Evolutionary conservation across 139 green algal species (phyloP).

Genomic region (Picochlorum sp.): DNA sequence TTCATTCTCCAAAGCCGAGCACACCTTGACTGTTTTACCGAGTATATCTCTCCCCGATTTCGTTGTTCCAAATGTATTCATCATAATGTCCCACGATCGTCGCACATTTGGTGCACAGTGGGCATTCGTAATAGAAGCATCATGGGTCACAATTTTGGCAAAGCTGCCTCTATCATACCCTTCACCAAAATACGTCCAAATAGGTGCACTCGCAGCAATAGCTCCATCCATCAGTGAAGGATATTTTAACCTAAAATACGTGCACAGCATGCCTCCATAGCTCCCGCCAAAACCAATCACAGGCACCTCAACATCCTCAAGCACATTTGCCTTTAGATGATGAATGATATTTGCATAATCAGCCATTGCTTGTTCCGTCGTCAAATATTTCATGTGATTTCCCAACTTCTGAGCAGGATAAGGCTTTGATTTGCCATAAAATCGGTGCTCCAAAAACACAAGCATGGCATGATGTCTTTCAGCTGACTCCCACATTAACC

Average conservation of each 20-base stretch:
- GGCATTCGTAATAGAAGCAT: conserved; percentile 30
- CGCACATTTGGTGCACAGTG: conserved; percentile 17
- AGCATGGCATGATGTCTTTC: conserved; percentile 29
- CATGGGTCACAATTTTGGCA: conserved; percentile 39
- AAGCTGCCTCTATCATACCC: conserved; percentile 33
- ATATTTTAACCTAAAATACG: conserved; percentile 67
- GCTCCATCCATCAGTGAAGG: conserved; percentile 64
- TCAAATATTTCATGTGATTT: conserved; percentile 43
- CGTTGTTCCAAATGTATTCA: conserved; percentile 13
- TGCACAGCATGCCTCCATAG: conserved; percentile 69
- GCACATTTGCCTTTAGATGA: conserved; percentile 30
- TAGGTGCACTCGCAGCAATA: conserved; percentile 84
- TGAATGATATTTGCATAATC: conserved; percentile 62
- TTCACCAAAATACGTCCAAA: conserved; percentile 74
- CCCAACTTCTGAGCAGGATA: neutral
- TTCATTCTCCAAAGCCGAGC: conserved; percentile 1
- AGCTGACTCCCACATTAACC: conserved; percentile 59
- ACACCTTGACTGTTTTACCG: neutral
- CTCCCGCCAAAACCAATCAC: conserved; percentile 73
- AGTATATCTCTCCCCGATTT: neutral
- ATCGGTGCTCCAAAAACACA: conserved; percentile 48
- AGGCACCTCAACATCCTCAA: conserved; percentile 22
- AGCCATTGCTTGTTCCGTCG: conserved; percentile 57
- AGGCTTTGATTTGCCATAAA: conserved; percentile 33
- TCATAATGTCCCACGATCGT: neutral